Conservation (phyloP, 352 stramenopile genomes). For the Globisporangium barbulae region DNA sequence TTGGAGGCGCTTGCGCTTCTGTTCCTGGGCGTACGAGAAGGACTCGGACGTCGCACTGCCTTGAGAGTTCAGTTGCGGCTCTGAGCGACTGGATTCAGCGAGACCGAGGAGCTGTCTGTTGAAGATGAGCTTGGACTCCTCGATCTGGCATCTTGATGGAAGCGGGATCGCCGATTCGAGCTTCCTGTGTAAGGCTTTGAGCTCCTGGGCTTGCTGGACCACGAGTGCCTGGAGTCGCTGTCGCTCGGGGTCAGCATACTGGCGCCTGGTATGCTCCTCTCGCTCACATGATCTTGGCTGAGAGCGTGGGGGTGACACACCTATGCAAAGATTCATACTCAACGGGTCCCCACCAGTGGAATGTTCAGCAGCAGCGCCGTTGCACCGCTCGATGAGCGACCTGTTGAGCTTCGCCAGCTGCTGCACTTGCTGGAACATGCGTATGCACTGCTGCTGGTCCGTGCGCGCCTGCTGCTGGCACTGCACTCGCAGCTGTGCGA, state of each 20-base stretch:
- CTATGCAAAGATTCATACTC: background rate
- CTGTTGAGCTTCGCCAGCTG: constrained; percentile 36
- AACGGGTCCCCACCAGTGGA: too few relatives aligned
- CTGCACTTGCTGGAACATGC: constrained; percentile 49
- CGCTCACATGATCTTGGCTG: background rate
- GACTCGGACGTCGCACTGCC: background rate
- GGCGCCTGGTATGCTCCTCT: background rate
- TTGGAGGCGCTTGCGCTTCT: constrained; percentile 2
- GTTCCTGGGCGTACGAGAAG: background rate
- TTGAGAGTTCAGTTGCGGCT: background rate
- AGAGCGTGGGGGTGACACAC: too few relatives aligned
- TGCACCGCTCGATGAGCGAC: constrained; percentile 12
- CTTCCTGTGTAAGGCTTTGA: constrained; percentile 24
- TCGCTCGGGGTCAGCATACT: constrained; percentile 9
- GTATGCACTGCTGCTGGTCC: constrained; percentile 35
- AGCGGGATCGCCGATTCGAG: constrained; percentile 16
- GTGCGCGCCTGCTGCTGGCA: constrained; percentile 23
- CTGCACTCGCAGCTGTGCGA: constrained; percentile 15
- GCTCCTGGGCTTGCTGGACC: constrained; percentile 34
- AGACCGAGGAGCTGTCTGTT: background rate
- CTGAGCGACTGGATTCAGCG: background rate
- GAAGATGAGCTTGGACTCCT: constrained; percentile 16
- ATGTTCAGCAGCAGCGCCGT: background rate
- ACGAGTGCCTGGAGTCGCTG: constrained; percentile 33
- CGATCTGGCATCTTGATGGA: constrained; percentile 10